Evolutionary conservation across 306 rosid genomes (phyloP).

Genomic region (Vigna hirtella): DNA sequence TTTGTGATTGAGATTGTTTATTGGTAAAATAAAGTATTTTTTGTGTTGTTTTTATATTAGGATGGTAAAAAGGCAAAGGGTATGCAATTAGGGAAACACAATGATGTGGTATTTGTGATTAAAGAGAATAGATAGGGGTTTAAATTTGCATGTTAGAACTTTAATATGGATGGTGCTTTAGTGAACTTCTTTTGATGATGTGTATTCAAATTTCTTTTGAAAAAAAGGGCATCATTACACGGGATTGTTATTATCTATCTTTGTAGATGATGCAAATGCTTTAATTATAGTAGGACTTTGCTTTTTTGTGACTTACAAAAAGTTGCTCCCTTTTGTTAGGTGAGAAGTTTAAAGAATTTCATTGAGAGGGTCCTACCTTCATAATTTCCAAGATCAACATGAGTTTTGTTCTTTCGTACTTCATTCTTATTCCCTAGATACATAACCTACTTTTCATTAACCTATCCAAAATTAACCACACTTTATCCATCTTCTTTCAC

Average conservation of each 20-base stretch:
- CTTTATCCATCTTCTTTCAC: too few relatives aligned
- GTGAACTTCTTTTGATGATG: conserved; percentile 70
- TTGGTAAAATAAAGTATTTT: conserved; percentile 27
- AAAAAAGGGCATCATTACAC: conserved; percentile 68
- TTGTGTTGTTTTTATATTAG: conserved; percentile 39
- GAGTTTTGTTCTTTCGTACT: conserved; percentile 28
- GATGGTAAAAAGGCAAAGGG: conserved; percentile 51
- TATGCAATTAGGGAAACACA: conserved; percentile 59
- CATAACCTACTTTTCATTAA: conserved; percentile 35
- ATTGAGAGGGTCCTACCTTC: conserved; percentile 58
- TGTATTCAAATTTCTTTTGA: conserved; percentile 40
- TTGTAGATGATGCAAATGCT: conserved; percentile 70
- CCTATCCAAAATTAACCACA: conserved; percentile 28
- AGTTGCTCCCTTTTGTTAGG: conserved; percentile 58
- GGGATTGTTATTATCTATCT: conserved; percentile 74
- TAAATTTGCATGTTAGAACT: conserved; percentile 42
- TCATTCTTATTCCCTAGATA: conserved; percentile 47
- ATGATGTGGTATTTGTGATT: conserved; percentile 56
- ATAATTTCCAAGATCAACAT: conserved; percentile 49
- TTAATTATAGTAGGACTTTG: conserved; percentile 53
- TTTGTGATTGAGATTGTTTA: conserved; percentile 6
- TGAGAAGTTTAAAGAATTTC: conserved; percentile 52
- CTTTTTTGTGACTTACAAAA: conserved; percentile 66
- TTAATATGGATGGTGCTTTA: conserved; percentile 41
- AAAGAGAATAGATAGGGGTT: conserved; percentile 15